Base-by-base conservation (phyloP, 345 rosid species). In the Populus euphratica region DNA sequence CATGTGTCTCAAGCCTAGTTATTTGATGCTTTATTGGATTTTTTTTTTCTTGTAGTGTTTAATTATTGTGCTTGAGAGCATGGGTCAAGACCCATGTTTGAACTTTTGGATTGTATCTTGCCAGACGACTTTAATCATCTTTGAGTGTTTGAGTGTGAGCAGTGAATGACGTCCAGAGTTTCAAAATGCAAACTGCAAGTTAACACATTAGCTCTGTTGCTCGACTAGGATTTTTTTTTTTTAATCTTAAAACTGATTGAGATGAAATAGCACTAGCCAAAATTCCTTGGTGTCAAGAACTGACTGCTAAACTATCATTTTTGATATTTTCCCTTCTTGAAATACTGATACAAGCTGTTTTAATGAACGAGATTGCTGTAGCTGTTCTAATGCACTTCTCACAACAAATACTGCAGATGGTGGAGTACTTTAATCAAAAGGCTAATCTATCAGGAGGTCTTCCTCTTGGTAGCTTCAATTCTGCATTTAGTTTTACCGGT, bases 401-500 rank as follows among this genome's bases (percentile, higher is more conserved):
- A 6, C 36, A 38, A 72, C 63, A 61, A 11, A 64, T 66, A 54
- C 69, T 80, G 79, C 88, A 91, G 96, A 91, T 91, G 93, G 87
- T 85, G 77, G 91, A 88, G 69, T 83, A 83, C 77, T 86, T 90
- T 52, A 90, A 91, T 76, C 65, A 82, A 75, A 87, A 85, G 74
- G 92, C 92, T 13, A 74, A 80, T 77, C 69, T 90, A 47, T 78
- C 87, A 17, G 87, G 89, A 75, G 76, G 87, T 75, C 82, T 56
- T 81, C 85, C 92, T 50, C 84, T 88, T 39, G 93, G 96, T 74
- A 84, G 93, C 83, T 90, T 91, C 78, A 90, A 84, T 80, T 78
- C 89, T 77, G 91, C 87, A 47, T 91, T 91, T 83, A 88, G 90
- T 86, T 85, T 86, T 81, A 90, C 90, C 49, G 89, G 93, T 67